Percentiles rank a stretch among this genome's conserved stretches.
Evolutionary conservation across 352 stramenopile genomes (phyloP).

Genomic region (Pythium biforme): DNA sequence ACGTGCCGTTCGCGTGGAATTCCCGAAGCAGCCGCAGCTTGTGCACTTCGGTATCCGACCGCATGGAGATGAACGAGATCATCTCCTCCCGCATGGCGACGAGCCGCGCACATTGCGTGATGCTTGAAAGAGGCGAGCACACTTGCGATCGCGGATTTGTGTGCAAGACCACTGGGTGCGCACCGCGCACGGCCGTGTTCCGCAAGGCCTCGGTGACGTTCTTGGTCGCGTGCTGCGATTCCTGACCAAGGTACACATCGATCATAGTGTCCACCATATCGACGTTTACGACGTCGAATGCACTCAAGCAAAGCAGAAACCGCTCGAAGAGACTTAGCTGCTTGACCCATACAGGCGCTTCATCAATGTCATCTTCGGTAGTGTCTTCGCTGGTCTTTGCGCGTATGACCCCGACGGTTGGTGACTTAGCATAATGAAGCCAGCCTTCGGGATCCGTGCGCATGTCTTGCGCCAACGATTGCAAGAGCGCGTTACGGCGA

Average conservation of each 20-base stretch:
- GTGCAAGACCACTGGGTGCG: neutral
- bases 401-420: neutral
- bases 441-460: neutral
- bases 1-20: slow-evolving; percentile 1
- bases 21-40: slow-evolving; percentile 10
- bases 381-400: neutral
- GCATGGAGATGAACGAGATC: slow-evolving; percentile 16
- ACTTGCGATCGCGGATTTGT: slow-evolving; percentile 7
- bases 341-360: slow-evolving; percentile 7
- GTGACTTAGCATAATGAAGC: neutral
- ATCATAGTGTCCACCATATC: slow-evolving; percentile 15
- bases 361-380: neutral
- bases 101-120: slow-evolving; percentile 6
- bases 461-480: neutral
- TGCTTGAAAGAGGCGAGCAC: slow-evolving; percentile 6
- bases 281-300: neutral
- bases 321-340: slow-evolving; percentile 8
- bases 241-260: neutral
- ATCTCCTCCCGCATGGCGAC: slow-evolving; percentile 17
- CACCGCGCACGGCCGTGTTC: neutral
- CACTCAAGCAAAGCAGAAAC: slow-evolving; percentile 3
- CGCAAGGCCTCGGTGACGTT: neutral
- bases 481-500: neutral
- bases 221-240: neutral
- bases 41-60: neutral